Evolutionary conservation across 768 basidiomycete genomes (phyloP), one percentile per base, ranked within the genome.

Genomic region (Galerina sulciceps): DNA sequence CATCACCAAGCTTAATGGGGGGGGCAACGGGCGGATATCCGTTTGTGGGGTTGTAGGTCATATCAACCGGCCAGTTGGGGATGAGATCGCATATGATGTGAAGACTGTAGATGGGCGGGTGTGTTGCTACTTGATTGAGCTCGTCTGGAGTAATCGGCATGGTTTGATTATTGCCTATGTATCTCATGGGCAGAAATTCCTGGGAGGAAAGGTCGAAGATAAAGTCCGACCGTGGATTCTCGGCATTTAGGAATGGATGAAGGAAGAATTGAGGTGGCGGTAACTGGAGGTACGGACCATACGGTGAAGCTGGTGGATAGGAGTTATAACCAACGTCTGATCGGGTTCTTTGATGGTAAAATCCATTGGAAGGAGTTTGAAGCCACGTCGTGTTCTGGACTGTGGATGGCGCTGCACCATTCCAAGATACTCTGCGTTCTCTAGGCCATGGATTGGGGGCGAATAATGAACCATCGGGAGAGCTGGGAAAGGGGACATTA

Each of bases 51-150:
- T 74, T 71, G 62, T 75, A 78, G 44, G 78, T 73, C 49, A 90
- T 69, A 57, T 82, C 79, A 52, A 89, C 77, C 13, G 85, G 82
- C 87, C 88, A 90, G n/a, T 80, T 65, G 0, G 85, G 83, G 48
- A 87, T 75, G 10, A 57, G 53, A 50, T 89, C 85, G 65, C 82
- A 85, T 0, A 78, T 65, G 65, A 91, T 84, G n/a, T 80, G 78
- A 63, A 90, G 78, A 36, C 73, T 77, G 10, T 77, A 79, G 48
- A 85, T 69, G 0, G 80, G 69, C 0, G 89, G 89, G 62, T 83
- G 75, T 9, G 85, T 86, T 15, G 86, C 88, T 3, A 79, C 73
- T 68, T 86, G 75, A 1, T 55, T 57, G 10, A 88, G 74, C 31
- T 86, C 81, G 1, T 83, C 81, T 0, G 63, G 50, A 0, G 80